Percentiles rank a stretch among this genome's conserved stretches.
Conservation (phyloP, 345 rosid genomes). For the Diplotaxis tenuifolia region DNA sequence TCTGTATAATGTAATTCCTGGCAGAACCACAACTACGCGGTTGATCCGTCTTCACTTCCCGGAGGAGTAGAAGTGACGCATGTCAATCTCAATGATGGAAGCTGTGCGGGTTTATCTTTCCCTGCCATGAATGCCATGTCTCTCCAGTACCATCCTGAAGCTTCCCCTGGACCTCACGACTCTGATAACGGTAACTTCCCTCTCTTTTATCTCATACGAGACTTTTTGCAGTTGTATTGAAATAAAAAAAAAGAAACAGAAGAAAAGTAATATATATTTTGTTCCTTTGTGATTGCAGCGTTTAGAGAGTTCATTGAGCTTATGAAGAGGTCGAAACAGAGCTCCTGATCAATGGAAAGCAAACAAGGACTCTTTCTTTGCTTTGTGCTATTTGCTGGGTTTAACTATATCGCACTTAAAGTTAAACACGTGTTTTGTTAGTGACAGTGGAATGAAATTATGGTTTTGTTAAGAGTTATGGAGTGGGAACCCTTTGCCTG, state of each 20-base stretch:
- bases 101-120: slow-evolving; percentile 93
- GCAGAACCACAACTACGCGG: slow-evolving; percentile 97
- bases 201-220: neutral
- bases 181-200: slow-evolving; percentile 61
- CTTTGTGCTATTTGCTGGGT: slow-evolving; percentile 27
- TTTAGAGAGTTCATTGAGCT: slow-evolving; percentile 58
- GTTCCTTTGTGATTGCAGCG: slow-evolving; percentile 38
- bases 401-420: neutral
- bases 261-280: neutral
- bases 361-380: neutral
- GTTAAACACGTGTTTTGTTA: slow-evolving; percentile 10
- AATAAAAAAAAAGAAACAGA: neutral
- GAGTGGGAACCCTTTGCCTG: neutral
- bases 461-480: slow-evolving; percentile 1
- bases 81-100: slow-evolving; percentile 88
- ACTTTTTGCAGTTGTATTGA: neutral
- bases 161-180: slow-evolving; percentile 97
- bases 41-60: slow-evolving; percentile 85
- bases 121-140: slow-evolving; percentile 76
- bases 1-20: slow-evolving; percentile 6
- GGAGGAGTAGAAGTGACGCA: slow-evolving; percentile 88
- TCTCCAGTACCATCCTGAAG: slow-evolving; percentile 96
- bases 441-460: slow-evolving; percentile 15
- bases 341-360: slow-evolving; percentile 19
- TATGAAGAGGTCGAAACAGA: slow-evolving; percentile 44